A percentile compares a stretch with the other conserved stretches of the same genome.
phyloP scores from a whole-genome alignment of 1,284 basidiomycete genomes.

The Cryptococcus sp. region DNA sequence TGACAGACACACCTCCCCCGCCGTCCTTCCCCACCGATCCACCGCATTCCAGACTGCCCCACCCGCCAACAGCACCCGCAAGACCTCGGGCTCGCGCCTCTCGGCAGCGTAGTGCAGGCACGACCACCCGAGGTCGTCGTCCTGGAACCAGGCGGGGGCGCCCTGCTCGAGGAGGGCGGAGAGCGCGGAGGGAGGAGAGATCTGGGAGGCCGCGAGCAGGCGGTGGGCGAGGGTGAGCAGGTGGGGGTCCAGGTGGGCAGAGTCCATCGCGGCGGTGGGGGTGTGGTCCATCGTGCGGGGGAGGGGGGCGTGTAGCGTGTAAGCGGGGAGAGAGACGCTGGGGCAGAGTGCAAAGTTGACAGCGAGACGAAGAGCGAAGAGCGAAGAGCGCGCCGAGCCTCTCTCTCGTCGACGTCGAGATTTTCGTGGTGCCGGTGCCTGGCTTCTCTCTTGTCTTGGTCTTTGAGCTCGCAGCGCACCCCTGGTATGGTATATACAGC shows the following conservation, averaged over 20 bases:
- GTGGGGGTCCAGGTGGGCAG: constrained; percentile 12
- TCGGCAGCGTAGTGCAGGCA: constrained; percentile 87
- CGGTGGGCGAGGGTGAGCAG: constrained; percentile 22
- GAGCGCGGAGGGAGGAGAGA: constrained; percentile 56
- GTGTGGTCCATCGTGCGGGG: not conserved
- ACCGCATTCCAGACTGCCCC: constrained; percentile 93
- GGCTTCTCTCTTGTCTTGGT: not conserved
- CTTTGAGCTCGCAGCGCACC: not conserved
- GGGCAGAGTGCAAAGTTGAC: too few species aligned
- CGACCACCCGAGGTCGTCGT: constrained; percentile 74
- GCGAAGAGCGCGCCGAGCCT: too few species aligned
- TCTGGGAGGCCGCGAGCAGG: constrained; percentile 30
- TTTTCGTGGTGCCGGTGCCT: too few species aligned
- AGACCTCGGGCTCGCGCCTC: constrained; percentile 60
- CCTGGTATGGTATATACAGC: too few species aligned
- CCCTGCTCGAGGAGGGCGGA: constrained; percentile 61
- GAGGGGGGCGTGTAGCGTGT: not conserved
- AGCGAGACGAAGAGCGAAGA: too few species aligned
- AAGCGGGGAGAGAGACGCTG: not conserved
- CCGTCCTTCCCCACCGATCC: constrained; percentile 72
- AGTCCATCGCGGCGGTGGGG: constrained; percentile 1
- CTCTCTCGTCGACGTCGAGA: too few species aligned
- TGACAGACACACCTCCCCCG: constrained; percentile 82
- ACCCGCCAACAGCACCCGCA: constrained; percentile 66
- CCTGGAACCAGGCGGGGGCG: constrained; percentile 89